These are phyloP conservation scores for Colletotrichum costaricense DNA, from an alignment of 2,329 filamentous ascomycete genomes.

Conservation along the genomic window DNA sequence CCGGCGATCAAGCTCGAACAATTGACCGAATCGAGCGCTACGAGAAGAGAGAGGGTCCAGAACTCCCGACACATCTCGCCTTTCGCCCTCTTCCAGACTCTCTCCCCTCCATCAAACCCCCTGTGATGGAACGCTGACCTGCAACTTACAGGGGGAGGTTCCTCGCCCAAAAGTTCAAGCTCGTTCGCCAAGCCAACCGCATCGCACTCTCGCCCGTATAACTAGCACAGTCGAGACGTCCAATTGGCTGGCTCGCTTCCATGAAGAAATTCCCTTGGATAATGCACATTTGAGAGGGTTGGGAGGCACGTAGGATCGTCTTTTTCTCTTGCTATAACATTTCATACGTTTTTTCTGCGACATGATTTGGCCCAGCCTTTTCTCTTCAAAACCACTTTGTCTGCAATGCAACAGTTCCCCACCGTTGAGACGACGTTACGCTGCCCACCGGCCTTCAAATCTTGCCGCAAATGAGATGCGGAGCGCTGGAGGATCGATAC, in stretches of 20 bases:
- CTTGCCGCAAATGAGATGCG: not conserved
- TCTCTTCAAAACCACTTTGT: not conserved
- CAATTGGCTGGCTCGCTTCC: not conserved
- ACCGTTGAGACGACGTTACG: not conserved
- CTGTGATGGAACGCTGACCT: not conserved
- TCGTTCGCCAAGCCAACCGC: not conserved
- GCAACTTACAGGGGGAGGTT: not conserved
- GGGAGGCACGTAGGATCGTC: too few species aligned
- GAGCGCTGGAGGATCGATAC: not conserved
- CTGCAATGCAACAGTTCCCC: not conserved
- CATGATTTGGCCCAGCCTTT: not conserved
- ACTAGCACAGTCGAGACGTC: not conserved
- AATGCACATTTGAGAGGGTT: not conserved
- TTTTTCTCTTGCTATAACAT: not conserved
- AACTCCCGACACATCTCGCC: too few species aligned
- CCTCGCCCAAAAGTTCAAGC: too few species aligned
- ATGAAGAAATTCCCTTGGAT: not conserved
- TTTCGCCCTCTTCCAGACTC: not conserved
- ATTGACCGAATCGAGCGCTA: too few species aligned
- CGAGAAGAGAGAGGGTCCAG: too few species aligned
- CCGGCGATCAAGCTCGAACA: too few species aligned
- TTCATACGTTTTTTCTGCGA: too few species aligned
- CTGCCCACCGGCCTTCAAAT: not conserved
- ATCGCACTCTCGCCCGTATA: not conserved
- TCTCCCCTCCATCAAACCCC: not conserved